Evolutionary conservation across 345 rosid genomes (phyloP), one percentile per base, ranked within the genome.

Genomic region (Psidium guajava): DNA sequence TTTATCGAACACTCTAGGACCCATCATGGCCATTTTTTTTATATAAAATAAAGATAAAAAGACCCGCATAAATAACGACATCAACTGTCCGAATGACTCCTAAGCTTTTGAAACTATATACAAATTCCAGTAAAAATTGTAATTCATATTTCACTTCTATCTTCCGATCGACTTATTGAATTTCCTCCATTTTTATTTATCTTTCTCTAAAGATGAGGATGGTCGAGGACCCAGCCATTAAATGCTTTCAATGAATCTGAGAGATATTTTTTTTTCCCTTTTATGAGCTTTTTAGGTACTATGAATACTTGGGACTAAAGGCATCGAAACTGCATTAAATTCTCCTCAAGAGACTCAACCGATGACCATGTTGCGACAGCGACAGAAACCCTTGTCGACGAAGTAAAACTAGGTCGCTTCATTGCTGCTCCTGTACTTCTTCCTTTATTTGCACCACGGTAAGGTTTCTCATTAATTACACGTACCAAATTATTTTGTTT

Each of bases 251-350:
- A 55, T 83, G 84, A 55, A 83, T 83, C 84, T 24, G 84, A 54
- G 61, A 32, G 27, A 83, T 40, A 16, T 4, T 3, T 36, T 32
- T 32, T 32, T 36, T 18, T 11, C 5, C 2, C 25, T 55, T 55
- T 40, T 36, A 56, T 42, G 87, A 88, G 88, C 84, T 86, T 84
- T 88, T 52, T 28, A 85, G 92, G 91, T 89, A 86, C 89, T 54
- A 86, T 85, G 91, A 89, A 89, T 91, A 85, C 89, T 89, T 91
- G 40, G 88, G 77, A 87, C 84, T 6, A 85, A 90, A 85, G 88
- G 75, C 32, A 82, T 64, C 85, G 73, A 64, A 83, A 9, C 15
- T 83, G 92, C 93, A 91, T 91, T 91, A 83, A 90, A 89, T 90
- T 85, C 87, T 87, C 87, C 84, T 28, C 59, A 27, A 36, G n/a